A percentile compares a stretch with the other conserved stretches of the same genome.
Conservation (phyloP, 1,284 basidiomycete species). For the Naganishia sp. region DNA sequence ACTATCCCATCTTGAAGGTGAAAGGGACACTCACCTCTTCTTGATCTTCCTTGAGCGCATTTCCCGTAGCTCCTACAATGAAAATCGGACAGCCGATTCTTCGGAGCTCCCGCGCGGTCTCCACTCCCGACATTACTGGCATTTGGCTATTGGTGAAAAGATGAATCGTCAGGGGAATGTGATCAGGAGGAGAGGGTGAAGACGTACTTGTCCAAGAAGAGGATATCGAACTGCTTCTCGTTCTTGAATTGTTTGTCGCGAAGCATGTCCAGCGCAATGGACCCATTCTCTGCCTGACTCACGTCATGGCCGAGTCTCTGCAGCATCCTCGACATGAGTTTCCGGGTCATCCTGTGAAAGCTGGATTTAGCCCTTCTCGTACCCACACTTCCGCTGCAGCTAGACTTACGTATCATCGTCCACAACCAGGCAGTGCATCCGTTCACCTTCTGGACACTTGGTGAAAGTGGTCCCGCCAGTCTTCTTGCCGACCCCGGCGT, state of each 20-base stretch:
- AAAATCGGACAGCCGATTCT: slow-evolving; percentile 68
- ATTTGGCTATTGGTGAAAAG: slow-evolving; percentile 46
- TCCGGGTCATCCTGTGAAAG: slow-evolving; percentile 27
- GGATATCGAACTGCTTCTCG: slow-evolving; percentile 60
- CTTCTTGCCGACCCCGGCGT: not conserved
- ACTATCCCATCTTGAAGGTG: not conserved
- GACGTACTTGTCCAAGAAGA: slow-evolving; percentile 74
- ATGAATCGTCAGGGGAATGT: not conserved
- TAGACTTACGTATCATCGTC: slow-evolving; percentile 54
- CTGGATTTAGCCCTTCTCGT: not conserved
- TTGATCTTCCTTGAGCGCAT: slow-evolving; percentile 64
- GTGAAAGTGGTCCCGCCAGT: slow-evolving; percentile 9
- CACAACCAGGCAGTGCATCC: slow-evolving; percentile 51
- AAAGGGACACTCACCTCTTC: slow-evolving; percentile 27
- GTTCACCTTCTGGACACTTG: slow-evolving; percentile 33
- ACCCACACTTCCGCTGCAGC: not conserved
- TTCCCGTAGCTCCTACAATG: slow-evolving; percentile 68
- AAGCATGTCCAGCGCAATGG: slow-evolving; percentile 74
- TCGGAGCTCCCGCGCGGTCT: slow-evolving; percentile 67
- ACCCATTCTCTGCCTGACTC: slow-evolving; percentile 81
- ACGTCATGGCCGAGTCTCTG: slow-evolving; percentile 75
- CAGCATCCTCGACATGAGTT: slow-evolving; percentile 61
- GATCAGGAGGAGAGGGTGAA: not conserved
- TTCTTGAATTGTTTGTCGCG: slow-evolving; percentile 40
- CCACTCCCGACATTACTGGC: slow-evolving; percentile 75